Conservation (phyloP, 345 rosid species). For the Syzygium grande region DNA sequence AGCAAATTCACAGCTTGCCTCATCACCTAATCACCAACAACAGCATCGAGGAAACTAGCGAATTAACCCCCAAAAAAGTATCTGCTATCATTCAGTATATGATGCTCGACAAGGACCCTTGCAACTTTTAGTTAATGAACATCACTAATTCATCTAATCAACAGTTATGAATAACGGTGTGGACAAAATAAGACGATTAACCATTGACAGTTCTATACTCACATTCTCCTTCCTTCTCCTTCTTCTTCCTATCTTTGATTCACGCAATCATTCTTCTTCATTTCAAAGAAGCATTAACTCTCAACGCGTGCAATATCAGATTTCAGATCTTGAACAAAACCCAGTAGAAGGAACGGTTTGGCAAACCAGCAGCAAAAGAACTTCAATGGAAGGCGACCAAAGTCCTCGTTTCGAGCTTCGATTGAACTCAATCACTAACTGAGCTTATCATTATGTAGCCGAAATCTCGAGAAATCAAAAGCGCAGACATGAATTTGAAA, state of each 20-base stretch:
- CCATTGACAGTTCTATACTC: background rate
- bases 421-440: background rate
- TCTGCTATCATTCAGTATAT: too few species aligned
- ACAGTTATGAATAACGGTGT: background rate
- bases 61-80: background rate
- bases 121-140: background rate
- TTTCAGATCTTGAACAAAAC: background rate
- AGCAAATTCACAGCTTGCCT: background rate
- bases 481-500: background rate
- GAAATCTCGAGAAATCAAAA: background rate
- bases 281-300: background rate
- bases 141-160: background rate
- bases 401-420: background rate
- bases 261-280: background rate
- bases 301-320: background rate
- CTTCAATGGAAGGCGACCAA: background rate
- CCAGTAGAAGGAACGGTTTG: background rate
- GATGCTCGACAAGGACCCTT: background rate
- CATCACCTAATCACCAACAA: background rate
- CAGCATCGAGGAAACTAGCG: background rate
- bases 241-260: background rate
- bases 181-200: background rate
- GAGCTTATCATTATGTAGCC: rapidly evolving
- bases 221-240: background rate
- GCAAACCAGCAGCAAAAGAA: background rate